Evolutionary conservation across 140 eudicot species (phyloP), one percentile per base, ranked within the genome.

Genomic region (Senecio squalidus): DNA sequence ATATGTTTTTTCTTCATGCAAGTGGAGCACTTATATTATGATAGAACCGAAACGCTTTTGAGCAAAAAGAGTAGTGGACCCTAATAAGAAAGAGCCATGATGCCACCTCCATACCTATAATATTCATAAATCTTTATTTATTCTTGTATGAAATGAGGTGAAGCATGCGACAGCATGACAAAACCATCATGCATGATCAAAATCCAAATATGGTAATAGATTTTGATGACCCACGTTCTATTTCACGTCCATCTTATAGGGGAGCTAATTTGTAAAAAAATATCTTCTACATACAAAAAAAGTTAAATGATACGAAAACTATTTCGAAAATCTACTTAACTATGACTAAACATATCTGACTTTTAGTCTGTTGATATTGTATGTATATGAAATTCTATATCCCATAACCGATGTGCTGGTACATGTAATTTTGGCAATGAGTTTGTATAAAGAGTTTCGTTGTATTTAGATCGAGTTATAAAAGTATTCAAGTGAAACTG

Each of bases 101-200:
- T 67, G 73, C 58, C 54, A 56, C 36, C 66, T 67, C 73, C 58
- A 67, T 56, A 67, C 73, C 58, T 44, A 55, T 67, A 56, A 39
- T 41, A 30, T 55, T 27, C 16, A 49, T 4, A 11, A 38, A 20
- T 38, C 13, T 46, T 5, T 20, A 18, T n/a, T 15, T 20, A 8
- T 53, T 61, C 4, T 54, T 71, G 62, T 54, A n/a, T 46, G 22
- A 57, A 15, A 29, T 62, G 60, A 70, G 79, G 48, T 67, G 71
- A 73, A 70, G 74, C 79, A 67, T 44, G 67, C 85, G 88, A 75
- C 78, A 84, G 88, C 94, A 78, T 84, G 94, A 81, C 85, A 76
- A 72, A 64, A 41, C 15, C 55, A 63, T 68, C 68, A 71, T 66
- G 73, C 73, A 67, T 55, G 57, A 54, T 33, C 49, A 56, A 51